Conservation (phyloP, 306 rosid genomes). For the Trifolium pratense region DNA sequence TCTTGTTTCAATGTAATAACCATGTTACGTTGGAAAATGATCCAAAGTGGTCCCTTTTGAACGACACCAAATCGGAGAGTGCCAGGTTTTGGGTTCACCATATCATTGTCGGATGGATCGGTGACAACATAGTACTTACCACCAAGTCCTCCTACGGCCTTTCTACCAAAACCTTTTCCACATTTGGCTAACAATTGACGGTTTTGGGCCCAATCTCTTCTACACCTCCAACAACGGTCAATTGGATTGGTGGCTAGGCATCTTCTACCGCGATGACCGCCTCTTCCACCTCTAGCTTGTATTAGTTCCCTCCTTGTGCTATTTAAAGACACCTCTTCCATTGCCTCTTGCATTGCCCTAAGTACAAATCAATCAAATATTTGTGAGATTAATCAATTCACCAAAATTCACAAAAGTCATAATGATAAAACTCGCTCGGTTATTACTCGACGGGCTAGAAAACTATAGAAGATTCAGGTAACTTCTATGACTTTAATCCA, state of each 20-base stretch:
- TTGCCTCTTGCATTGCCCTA: neutral
- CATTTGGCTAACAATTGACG: slow-evolving; percentile 65
- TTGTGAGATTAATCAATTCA: neutral
- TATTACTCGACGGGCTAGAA: too few relatives aligned
- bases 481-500: too few relatives aligned
- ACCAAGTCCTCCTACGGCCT: slow-evolving; percentile 59
- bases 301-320: slow-evolving; percentile 59
- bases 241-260: slow-evolving; percentile 82
- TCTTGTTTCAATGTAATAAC: slow-evolving; percentile 57
- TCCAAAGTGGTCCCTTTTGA: slow-evolving; percentile 76
- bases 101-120: slow-evolving; percentile 58
- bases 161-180: slow-evolving; percentile 71
- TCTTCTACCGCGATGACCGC: neutral
- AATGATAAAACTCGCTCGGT: too few relatives aligned
- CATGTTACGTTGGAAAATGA: slow-evolving; percentile 67
- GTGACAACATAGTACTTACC: slow-evolving; percentile 62
- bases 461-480: neutral
- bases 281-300: neutral
- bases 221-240: slow-evolving; percentile 89
- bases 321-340: neutral
- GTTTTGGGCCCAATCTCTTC: slow-evolving; percentile 55
- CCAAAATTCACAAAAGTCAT: neutral
- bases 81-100: slow-evolving; percentile 60
- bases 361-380: neutral
- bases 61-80: slow-evolving; percentile 62